A percentile compares a stretch with the other conserved stretches of the same genome.
phyloP scores from a whole-genome alignment of 1,284 basidiomycete species.

The Pisolithus thermaeus region DNA sequence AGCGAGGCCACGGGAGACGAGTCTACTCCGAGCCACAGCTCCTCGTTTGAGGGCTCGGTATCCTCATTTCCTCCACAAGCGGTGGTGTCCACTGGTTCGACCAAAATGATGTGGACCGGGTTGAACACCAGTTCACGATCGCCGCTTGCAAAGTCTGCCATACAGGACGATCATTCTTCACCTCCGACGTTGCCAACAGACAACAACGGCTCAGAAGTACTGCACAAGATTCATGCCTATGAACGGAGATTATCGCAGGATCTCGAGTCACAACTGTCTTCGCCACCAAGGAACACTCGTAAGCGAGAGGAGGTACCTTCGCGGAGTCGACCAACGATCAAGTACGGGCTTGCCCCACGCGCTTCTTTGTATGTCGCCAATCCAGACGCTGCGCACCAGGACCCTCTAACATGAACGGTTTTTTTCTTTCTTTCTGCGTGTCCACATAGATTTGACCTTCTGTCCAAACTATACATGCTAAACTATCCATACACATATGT shows the following conservation, averaged over 20 bases:
- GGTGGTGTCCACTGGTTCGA: not conserved
- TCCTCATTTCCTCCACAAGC: conserved; percentile 9
- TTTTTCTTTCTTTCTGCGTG: not conserved
- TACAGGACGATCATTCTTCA: not conserved
- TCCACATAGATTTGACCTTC: not conserved
- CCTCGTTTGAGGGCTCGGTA: not conserved
- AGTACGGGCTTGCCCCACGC: conserved; percentile 43
- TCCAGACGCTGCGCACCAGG: conserved; percentile 31
- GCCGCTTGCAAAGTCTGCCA: not conserved
- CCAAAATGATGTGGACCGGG: not conserved
- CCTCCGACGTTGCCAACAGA: not conserved
- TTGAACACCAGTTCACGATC: conserved; percentile 2
- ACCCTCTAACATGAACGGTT: conserved; percentile 6
- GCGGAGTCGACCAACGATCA: conserved; percentile 25
- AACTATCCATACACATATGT: not conserved
- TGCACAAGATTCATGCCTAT: conserved; percentile 33
- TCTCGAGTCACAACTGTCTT: conserved; percentile 8
- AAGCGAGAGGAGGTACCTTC: conserved; percentile 24
- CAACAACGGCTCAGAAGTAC: conserved; percentile 19
- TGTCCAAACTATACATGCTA: too few species aligned
- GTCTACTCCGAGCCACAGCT: not conserved
- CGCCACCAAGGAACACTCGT: conserved; percentile 26
- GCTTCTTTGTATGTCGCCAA: conserved; percentile 46
- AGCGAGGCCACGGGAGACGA: conserved; percentile 6
- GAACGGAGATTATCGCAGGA: conserved; percentile 35